These are phyloP conservation scores for Hura crepitans DNA, from an alignment of 441 rosid genomes.

Conservation along the genomic window DNA sequence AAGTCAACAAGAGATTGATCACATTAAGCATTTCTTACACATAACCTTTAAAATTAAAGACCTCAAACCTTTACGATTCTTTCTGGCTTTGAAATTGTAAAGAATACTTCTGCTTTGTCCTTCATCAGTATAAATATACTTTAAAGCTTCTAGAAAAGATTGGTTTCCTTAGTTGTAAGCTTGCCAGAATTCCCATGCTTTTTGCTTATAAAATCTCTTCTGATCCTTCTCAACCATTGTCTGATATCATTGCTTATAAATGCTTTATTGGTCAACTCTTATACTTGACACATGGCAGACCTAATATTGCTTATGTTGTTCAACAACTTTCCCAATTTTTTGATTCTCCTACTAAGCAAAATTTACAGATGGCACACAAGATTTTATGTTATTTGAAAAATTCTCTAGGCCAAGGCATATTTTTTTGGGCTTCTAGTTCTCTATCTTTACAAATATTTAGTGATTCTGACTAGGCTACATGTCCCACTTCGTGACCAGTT, in stretches of 20 bases:
- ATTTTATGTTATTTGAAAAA: not conserved
- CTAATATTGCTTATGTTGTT: not conserved
- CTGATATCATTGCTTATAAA: not conserved
- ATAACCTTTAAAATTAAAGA: not conserved
- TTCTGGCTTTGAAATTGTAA: not conserved
- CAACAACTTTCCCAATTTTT: not conserved
- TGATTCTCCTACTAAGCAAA: not conserved
- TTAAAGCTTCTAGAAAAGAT: not conserved
- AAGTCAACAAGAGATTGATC: no score
- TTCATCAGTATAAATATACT: not conserved
- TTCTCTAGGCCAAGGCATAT: not conserved
- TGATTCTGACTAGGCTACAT: not conserved
- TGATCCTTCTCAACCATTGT: not conserved
- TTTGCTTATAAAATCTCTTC: not conserved
- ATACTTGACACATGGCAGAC: not conserved
- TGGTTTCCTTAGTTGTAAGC: not conserved
- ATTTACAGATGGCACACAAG: not conserved
- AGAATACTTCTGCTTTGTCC: not conserved
- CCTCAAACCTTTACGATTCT: not conserved
- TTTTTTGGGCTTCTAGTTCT: not conserved
- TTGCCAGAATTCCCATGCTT: not conserved
- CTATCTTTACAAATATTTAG: not conserved
- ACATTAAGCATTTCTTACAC: not conserved
- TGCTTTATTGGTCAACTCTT: not conserved
- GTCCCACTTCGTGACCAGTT: not conserved